Conservation (phyloP, 495 filamentous ascomycete species). For the Aspergillus cristatus region DNA sequence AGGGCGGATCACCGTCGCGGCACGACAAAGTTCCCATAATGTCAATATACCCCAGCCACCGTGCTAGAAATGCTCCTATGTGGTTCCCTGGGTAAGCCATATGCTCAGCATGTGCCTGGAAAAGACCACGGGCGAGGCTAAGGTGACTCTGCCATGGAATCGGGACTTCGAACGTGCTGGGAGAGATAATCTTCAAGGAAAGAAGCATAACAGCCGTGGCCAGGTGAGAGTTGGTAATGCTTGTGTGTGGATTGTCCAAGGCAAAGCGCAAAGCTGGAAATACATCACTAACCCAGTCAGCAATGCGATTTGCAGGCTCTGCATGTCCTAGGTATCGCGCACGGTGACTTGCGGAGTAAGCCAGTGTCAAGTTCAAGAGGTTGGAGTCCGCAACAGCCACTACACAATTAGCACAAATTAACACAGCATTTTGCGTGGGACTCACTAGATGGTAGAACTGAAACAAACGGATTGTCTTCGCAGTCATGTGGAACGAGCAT, state of each 20-base stretch:
- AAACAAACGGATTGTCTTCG: conserved; percentile 62
- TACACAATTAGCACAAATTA: conserved; percentile 17
- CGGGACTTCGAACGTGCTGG: conserved; percentile 66
- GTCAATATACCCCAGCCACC: conserved; percentile 84
- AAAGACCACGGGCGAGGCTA: conserved; percentile 65
- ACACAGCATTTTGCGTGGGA: conserved; percentile 3
- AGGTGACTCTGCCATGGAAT: conserved; percentile 73
- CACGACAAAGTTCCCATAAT: conserved; percentile 70
- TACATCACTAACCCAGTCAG: conserved; percentile 67
- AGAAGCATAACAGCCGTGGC: conserved; percentile 83
- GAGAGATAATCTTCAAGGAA: conserved; percentile 78
- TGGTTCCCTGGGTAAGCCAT: conserved; percentile 47
- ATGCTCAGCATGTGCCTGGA: conserved; percentile 53
- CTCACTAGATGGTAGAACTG: conserved; percentile 60
- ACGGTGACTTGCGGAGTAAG: conserved; percentile 75
- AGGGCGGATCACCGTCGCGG: conserved; percentile 47
- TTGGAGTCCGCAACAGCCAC: conserved; percentile 60
- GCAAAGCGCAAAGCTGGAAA: conserved; percentile 64
- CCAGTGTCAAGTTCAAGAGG: conserved; percentile 67
- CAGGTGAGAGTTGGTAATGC: conserved; percentile 64
- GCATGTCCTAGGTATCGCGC: conserved; percentile 64
- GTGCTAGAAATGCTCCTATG: conserved; percentile 68
- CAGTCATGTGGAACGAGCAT: conserved; percentile 72
- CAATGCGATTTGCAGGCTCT: conserved; percentile 71
- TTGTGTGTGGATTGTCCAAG: conserved; percentile 45